Conservation (phyloP, 352 stramenopile genomes). For the Phytophthora uliginosa region DNA sequence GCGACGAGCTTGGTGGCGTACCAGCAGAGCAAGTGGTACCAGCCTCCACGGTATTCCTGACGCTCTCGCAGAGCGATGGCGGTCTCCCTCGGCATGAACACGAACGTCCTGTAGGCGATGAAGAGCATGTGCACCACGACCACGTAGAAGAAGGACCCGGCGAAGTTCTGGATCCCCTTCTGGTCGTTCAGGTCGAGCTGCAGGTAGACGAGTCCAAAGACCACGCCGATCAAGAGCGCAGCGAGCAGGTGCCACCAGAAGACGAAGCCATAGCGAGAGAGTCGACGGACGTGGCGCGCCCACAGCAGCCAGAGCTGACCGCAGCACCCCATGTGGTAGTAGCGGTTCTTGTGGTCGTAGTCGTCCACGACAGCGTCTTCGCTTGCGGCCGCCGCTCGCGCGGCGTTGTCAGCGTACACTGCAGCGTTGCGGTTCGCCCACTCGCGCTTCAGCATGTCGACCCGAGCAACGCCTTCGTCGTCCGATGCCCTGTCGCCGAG, state of each 20-base stretch:
- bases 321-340: slow-evolving; percentile 45
- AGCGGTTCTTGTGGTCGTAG: slow-evolving; percentile 37
- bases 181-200: slow-evolving; percentile 55
- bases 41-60: slow-evolving; percentile 43
- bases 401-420: slow-evolving; percentile 28
- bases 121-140: slow-evolving; percentile 63
- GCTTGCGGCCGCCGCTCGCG: slow-evolving; percentile 8
- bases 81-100: slow-evolving; percentile 49
- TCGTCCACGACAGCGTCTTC: slow-evolving; percentile 25
- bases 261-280: slow-evolving; percentile 51
- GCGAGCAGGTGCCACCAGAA: slow-evolving; percentile 55
- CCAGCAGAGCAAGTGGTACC: slow-evolving; percentile 59
- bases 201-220: slow-evolving; percentile 56
- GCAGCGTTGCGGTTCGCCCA: slow-evolving; percentile 41
- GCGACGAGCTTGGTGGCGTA: slow-evolving; percentile 57
- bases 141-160: slow-evolving; percentile 61
- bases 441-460: slow-evolving; percentile 42
- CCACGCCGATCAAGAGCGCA: slow-evolving; percentile 56
- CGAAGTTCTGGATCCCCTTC: slow-evolving; percentile 65
- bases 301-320: slow-evolving; percentile 44
- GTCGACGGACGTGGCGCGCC: slow-evolving; percentile 44
- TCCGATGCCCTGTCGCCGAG: slow-evolving; percentile 38
- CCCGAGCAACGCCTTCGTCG: slow-evolving; percentile 33
- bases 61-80: slow-evolving; percentile 57
- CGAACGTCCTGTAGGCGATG: slow-evolving; percentile 45